These are phyloP conservation scores for Aspergillus campestris DNA, from an alignment of 495 filamentous ascomycete species.

Conservation along the genomic window DNA sequence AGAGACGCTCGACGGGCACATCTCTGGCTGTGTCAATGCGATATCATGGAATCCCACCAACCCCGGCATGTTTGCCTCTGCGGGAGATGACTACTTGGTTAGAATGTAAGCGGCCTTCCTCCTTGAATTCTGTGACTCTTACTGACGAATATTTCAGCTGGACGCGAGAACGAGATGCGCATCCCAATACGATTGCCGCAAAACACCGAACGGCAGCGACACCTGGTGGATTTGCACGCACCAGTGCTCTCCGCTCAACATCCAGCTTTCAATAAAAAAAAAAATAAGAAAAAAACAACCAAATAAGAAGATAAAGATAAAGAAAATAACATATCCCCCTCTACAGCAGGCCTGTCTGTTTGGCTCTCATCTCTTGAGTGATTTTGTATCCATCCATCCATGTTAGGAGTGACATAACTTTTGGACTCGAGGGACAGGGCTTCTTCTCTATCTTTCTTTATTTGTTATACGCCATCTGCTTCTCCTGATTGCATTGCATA, in stretches of 20 bases:
- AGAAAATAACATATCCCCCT: too few relatives aligned
- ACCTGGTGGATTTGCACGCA: conserved; percentile 29
- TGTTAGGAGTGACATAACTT: conserved; percentile 12
- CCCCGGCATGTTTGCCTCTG: conserved; percentile 80
- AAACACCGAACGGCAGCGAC: conserved; percentile 18
- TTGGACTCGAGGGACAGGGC: conserved; percentile 11
- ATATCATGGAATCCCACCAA: conserved; percentile 83
- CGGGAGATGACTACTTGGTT: conserved; percentile 78
- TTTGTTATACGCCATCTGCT: background rate
- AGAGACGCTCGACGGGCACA: conserved; percentile 67
- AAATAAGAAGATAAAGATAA: too few relatives aligned
- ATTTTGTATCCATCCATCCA: background rate
- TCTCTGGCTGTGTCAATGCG: conserved; percentile 72
- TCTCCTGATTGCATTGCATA: conserved; percentile 10
- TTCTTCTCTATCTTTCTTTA: background rate
- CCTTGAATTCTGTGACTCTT: background rate
- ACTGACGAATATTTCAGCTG: conserved; percentile 29
- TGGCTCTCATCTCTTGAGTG: background rate
- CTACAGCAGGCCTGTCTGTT: too few relatives aligned
- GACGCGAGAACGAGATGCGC: conserved; percentile 28
- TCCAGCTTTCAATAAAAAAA: conserved; percentile 19
- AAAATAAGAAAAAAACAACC: conserved; percentile 2
- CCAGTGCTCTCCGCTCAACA: conserved; percentile 37
- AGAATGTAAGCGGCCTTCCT: conserved; percentile 58
- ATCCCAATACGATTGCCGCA: conserved; percentile 11